Conservation (phyloP, 352 stramenopile species). For the Globisporangium barbulae region DNA sequence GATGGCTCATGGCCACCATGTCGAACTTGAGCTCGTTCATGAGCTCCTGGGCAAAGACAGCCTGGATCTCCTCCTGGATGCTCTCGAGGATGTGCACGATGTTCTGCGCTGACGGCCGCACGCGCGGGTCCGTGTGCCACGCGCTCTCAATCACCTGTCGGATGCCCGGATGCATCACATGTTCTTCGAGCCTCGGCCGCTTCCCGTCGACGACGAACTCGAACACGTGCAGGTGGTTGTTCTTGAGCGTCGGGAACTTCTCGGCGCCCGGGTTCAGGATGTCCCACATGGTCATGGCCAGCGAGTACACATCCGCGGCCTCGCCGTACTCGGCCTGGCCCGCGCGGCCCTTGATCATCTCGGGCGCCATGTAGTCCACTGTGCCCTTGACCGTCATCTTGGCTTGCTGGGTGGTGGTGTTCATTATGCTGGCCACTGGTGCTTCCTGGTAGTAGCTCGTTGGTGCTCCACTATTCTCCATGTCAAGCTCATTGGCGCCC, state of each 20-base stretch:
- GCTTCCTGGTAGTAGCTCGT: not conserved
- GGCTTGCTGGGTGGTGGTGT: not conserved
- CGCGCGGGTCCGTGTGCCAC: slow-evolving; percentile 26
- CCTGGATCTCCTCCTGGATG: slow-evolving; percentile 26
- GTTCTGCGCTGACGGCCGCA: slow-evolving; percentile 21
- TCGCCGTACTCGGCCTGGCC: slow-evolving; percentile 33
- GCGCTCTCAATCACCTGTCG: slow-evolving; percentile 23
- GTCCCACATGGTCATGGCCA: slow-evolving; percentile 57
- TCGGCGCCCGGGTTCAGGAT: slow-evolving; percentile 30
- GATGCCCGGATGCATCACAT: slow-evolving; percentile 20
- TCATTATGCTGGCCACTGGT: not conserved
- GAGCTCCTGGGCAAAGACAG: slow-evolving; percentile 25
- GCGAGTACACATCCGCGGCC: slow-evolving; percentile 43
- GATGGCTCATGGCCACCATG: slow-evolving; percentile 14
- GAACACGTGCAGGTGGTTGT: slow-evolving; percentile 27
- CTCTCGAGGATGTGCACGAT: slow-evolving; percentile 29
- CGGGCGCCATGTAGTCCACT: slow-evolving; percentile 54
- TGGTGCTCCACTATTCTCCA: not conserved
- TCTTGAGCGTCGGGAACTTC: slow-evolving; percentile 22
- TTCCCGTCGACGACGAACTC: slow-evolving; percentile 29
- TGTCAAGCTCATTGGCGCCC: not conserved
- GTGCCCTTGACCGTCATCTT: slow-evolving; percentile 28
- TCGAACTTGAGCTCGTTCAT: slow-evolving; percentile 18
- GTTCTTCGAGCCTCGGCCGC: slow-evolving; percentile 21
- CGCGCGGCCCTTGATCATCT: slow-evolving; percentile 38